Conservation (phyloP, 495 filamentous ascomycete genomes). For the Bacidia rubella region DNA sequence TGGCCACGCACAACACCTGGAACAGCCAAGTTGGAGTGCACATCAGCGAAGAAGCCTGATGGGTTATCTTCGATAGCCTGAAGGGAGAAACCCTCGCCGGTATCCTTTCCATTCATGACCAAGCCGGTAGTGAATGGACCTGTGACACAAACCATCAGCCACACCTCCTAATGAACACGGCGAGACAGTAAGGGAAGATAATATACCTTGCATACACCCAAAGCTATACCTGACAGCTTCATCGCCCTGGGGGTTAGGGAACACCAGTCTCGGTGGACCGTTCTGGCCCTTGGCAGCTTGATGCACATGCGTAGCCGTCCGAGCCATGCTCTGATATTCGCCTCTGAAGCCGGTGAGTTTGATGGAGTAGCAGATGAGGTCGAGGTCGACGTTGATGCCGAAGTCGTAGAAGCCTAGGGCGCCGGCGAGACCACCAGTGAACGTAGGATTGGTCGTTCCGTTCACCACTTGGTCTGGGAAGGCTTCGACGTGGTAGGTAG, state of each 20-base stretch:
- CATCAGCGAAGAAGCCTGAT: constrained; percentile 24
- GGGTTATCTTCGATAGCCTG: constrained; percentile 26
- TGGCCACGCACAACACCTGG: constrained; percentile 26
- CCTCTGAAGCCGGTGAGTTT: constrained; percentile 24
- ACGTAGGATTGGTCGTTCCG: constrained; percentile 18
- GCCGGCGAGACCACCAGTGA: constrained; percentile 22
- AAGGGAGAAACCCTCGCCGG: constrained; percentile 25
- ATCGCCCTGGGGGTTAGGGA: constrained; percentile 27
- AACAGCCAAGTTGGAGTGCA: constrained; percentile 24
- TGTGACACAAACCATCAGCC: background rate
- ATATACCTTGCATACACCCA: constrained; percentile 23
- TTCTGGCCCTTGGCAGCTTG: constrained; percentile 22
- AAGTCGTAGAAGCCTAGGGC: constrained; percentile 26
- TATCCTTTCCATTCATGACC: constrained; percentile 21
- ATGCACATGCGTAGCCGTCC: constrained; percentile 32
- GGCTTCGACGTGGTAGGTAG: constrained; percentile 25
- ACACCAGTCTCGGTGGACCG: constrained; percentile 28
- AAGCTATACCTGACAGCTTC: constrained; percentile 18
- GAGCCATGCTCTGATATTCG: constrained; percentile 24
- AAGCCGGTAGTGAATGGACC: constrained; percentile 32
- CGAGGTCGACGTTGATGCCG: constrained; percentile 25
- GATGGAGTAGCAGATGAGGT: constrained; percentile 32
- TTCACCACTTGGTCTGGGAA: constrained; percentile 28
- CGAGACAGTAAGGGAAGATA: background rate
- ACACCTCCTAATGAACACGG: background rate